Base-by-base conservation (phyloP, 2,329 filamentous ascomycete species). In the Coniochaeta prunicola region DNA sequence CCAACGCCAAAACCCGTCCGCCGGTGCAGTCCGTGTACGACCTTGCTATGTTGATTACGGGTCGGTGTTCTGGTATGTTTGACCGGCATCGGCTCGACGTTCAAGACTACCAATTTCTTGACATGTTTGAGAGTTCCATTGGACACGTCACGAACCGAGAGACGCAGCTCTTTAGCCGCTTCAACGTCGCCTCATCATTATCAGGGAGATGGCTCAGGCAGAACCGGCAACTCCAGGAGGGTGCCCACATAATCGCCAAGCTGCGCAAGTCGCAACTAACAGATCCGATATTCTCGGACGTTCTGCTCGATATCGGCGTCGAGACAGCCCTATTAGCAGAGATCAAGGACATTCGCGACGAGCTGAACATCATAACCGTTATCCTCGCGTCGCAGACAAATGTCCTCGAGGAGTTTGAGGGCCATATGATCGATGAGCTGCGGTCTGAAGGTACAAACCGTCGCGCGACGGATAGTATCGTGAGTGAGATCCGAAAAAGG, bases 41-140 rank as follows among this genome's bases (percentile, higher is more conserved):
- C 59, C 74, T 88, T 15, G 83, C 84, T 1, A 80, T 82, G 65
- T 74, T 85, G 9, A 86, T 88, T 61, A 83, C 83, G 2, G 77
- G 78, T 60, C 76, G 84, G 45, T 84, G 85, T 68, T 81, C 77
- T 8, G 83, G 82, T 4, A 77, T 83, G 34, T 88, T 87, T 63
- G 83, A 86, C 64, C 76, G 82, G 7, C 80, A 84, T 60, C 77
- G 78, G 3, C 73, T 82, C 55, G 79, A 79, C 24, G 79, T 85
- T 62, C 82, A 85, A 59, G 77, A 84, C 31, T 85, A 83, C 56
- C 82, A 86, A 60, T 87, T 88, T 57, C 67, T 88, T 1, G 85
- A 88, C 61, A 88, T 88, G 81, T 88, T 89, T 61, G 84, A 87
- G 63, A 78, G 77, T 15, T 83, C 80, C 1, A 86, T 88, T 45